These are phyloP conservation scores for Skeletonema grethae DNA, from an alignment of 108 stramenopile species.

Conservation along the genomic window DNA sequence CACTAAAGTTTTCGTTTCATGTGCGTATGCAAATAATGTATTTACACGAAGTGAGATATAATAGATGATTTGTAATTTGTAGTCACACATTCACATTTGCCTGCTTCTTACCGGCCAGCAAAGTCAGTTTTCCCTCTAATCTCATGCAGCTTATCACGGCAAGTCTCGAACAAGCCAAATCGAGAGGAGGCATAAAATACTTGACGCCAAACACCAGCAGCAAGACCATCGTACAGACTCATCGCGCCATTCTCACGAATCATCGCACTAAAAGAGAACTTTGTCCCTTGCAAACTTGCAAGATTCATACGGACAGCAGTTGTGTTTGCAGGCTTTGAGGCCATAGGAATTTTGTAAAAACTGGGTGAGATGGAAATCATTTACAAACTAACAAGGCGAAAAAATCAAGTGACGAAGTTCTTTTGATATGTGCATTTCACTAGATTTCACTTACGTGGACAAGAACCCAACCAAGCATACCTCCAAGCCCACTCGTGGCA, in stretches of 20 bases:
- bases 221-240: conserved; percentile 88
- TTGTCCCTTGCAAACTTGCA: conserved; percentile 69
- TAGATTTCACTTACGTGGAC: conserved; percentile 55
- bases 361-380: not conserved
- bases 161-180: conserved; percentile 92
- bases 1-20: conserved; percentile 45
- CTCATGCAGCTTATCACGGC: conserved; percentile 86
- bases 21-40: not conserved
- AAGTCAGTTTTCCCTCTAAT: conserved; percentile 89
- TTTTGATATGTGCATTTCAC: not conserved
- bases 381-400: not conserved
- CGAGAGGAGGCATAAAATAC: conserved; percentile 90
- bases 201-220: conserved; percentile 86
- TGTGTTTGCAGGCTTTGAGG: conserved; percentile 77
- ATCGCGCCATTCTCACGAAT: conserved; percentile 65
- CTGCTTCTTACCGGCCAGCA: conserved; percentile 68
- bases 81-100: too few species aligned
- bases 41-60: not conserved
- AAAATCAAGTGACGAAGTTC: too few species aligned
- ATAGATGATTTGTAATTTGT: not conserved
- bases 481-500: conserved; percentile 88
- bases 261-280: conserved; percentile 64
- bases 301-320: conserved; percentile 83
- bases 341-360: not conserved
- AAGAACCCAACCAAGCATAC: conserved; percentile 83